These are phyloP conservation scores for Babesia bovis DNA, from an alignment of 169 alveolate genomes.

Conservation along the genomic window DNA sequence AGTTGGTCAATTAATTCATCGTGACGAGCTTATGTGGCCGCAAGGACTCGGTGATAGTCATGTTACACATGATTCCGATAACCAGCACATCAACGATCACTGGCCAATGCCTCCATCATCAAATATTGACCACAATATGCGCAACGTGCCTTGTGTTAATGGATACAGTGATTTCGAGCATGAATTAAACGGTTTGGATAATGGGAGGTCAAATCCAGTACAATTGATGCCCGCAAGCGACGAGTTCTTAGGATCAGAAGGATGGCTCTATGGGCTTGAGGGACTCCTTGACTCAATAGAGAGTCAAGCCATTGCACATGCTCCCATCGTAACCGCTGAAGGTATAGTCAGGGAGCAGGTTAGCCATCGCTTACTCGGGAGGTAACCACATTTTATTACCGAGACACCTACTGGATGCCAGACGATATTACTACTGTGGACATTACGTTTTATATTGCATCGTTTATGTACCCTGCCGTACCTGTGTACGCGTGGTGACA, in stretches of 20 bases:
- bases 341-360: conserved; percentile 25
- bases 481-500: too few species aligned
- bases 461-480: too few species aligned
- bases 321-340: conserved; percentile 41
- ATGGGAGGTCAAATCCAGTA: not conserved
- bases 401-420: not conserved
- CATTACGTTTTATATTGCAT: too few species aligned
- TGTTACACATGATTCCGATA: not conserved
- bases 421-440: too few species aligned
- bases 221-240: not conserved
- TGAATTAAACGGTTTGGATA: not conserved
- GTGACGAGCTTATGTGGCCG: not conserved
- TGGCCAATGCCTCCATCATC: not conserved
- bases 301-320: not conserved
- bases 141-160: not conserved
- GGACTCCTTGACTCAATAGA: conserved; percentile 48
- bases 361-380: conserved; percentile 8
- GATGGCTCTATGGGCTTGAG: conserved; percentile 25
- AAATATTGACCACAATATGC: not conserved
- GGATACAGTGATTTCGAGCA: not conserved
- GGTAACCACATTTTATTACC: not conserved
- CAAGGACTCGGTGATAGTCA: not conserved
- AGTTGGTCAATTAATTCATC: not conserved
- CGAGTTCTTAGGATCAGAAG: conserved; percentile 15
- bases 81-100: not conserved